Evolutionary conservation across 2,329 filamentous ascomycete species (phyloP), one percentile per base, ranked within the genome.

Genomic region (Trichoderma aggressivum): DNA sequence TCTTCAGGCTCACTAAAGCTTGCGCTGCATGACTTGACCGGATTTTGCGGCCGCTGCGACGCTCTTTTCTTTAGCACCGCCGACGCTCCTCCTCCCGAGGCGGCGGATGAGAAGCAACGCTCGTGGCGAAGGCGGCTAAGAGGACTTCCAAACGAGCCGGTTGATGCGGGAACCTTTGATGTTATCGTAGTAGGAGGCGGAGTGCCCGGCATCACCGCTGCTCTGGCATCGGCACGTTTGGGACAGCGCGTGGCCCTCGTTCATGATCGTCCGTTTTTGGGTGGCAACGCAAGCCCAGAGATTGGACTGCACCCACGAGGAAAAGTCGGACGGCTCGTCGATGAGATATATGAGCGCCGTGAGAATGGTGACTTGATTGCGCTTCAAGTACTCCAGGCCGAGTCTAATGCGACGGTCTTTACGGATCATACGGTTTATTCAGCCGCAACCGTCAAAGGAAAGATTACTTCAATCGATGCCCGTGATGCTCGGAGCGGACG

Each of bases 281-380:
- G 63, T 32, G 63, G 63, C 28, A 66, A 66, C 63, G 63, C 63
- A 12, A 66, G 63, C 12, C 63, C 63, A n/a, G 63, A 66, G 30
- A 66, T 66, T 56, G 63, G 63, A 58, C 30, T 66, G 12, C 47
- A 50, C 36, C 63, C 63, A 11, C 47, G 63, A 39, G 63, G 63
- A 21, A 66, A 32, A 5, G 26, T 56, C 5, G 47, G 63, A 0
- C 14, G 26, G 18, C 3, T 66, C 8, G 36, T 56, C 34, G 63
- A 66, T 58, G 63, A 66, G 26, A 53, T 66, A 7, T 66, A 66
- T 39, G 63, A 66, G n/a, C 63, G 63, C 12, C 63, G 18, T 66
- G n/a, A n/a, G 34, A 36, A 66, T n/a, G 63, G 50, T 2, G 47
- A 56, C 3, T 43, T 66, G 14, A 58, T 53, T 39, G 63, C 47